phyloP scores from a whole-genome alignment of 2,329 filamentous ascomycete species.

The Pseudopithomyces chartarum region DNA sequence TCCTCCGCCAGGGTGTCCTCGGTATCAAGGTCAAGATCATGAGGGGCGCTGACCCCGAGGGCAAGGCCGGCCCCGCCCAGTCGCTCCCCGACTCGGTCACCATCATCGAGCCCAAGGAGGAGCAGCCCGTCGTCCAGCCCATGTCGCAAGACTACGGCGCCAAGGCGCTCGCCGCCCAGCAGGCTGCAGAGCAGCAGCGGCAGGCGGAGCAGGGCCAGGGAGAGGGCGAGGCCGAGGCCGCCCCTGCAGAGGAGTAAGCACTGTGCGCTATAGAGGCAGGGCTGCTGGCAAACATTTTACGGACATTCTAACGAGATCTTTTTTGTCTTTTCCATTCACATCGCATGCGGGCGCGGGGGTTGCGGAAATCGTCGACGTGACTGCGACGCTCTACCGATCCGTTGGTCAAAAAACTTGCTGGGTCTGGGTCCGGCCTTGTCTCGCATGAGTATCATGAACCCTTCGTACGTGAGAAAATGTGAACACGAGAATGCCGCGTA shows the following conservation, averaged over 20 bases:
- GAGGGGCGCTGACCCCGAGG: constrained; percentile 98
- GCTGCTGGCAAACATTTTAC: neutral
- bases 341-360: constrained; percentile 4
- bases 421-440: neutral
- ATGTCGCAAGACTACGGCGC: constrained; percentile 98
- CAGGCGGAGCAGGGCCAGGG: constrained; percentile 64
- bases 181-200: constrained; percentile 67
- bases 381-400: no score
- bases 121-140: constrained; percentile 92
- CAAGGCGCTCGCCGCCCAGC: constrained; percentile 75
- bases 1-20: constrained; percentile 98
- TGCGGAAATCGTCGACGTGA: neutral
- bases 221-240: constrained; percentile 53
- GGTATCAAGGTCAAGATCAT: constrained; percentile 99
- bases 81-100: constrained; percentile 97
- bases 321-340: no score
- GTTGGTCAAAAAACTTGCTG: no score
- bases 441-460: constrained; percentile 7
- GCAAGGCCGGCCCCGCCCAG: constrained; percentile 98
- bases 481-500: no score
- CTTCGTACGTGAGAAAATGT: neutral
- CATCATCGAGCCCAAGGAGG: constrained; percentile 99
- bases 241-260: constrained; percentile 43
- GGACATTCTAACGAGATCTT: neutral
- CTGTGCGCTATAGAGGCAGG: neutral